Base-by-base conservation (phyloP, 768 basidiomycete species). In the Suillus lakei region DNA sequence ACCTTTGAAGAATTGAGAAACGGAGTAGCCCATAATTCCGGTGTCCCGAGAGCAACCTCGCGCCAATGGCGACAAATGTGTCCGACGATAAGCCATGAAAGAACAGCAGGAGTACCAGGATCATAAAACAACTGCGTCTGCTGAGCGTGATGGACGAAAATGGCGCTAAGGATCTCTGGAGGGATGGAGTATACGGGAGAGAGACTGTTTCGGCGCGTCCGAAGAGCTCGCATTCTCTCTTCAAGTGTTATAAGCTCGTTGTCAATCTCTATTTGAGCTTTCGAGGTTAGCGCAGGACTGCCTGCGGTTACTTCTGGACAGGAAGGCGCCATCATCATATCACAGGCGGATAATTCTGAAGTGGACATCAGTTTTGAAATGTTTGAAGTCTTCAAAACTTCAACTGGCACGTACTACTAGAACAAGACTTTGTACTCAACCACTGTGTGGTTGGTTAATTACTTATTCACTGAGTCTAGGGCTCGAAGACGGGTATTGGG, bases 21-120 rank as follows among this genome's bases (percentile, higher is more conserved):
- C 28, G 79, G 72, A 50, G 69, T 71, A 21, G 76, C 74, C 83
- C 83, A 84, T 39, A 84, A 71, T 21, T 59, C 66, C 3, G 82
- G 80, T 58, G 73, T 79, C 41, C 69, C 71, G 5, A 83, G 64
- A 12, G 82, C 81, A 2, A 83, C 77, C 0, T 74, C 64, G 34
- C 83, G 78, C 82, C 81, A 84, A 46, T 80, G 75, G 28, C 15
- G 21, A 54, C 56, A 68, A 18, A 67, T 44, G 36, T 62, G 59
- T 5, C 51, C 56, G n/a, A 66, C 60, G 21, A 23, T 34, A 41
- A 62, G 43, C 65, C 65, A 66, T 26, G 38, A 28, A 36, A 63
- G 55, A 38, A 41, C 21, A 6, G 4, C 6, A 21, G 30, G 30
- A n/a, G 5, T 9, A 12, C 36, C 30, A 16, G 38, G 21, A 36